Evolutionary conservation across 495 filamentous ascomycete genomes (phyloP), one percentile per base, ranked within the genome.

Genomic region (Tuber calosporum): DNA sequence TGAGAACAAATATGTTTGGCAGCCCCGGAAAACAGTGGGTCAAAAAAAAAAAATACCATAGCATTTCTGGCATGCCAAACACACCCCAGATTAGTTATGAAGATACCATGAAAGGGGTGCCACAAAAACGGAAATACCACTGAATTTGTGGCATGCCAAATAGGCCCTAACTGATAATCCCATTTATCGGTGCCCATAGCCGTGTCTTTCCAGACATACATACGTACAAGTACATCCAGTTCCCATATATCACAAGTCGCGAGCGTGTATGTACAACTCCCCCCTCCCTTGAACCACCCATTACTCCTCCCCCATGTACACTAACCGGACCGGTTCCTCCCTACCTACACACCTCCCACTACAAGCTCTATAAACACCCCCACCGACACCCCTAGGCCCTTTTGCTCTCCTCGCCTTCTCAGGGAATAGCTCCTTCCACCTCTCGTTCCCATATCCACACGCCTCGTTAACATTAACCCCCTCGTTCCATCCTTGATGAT

Each of bases 401-500:
- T 73, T 66, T 74, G 70, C 8, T 26, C 37, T 38, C 11, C 41
- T n/a, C 45, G 37, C 40, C 1, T 62, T 73, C 22, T 75, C 58
- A 5, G 74, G 78, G 73, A 80, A 80, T 5, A 74, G 68, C 22
- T 77, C 40, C 43, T 70, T 73, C 80, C 80, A 81, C 26, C 42
- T 72, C 39, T 69, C 72, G 26, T 79, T 73, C 7, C 79, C 80
- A 42, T 81, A 81, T 22, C 80, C 79, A 68, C 78, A 79, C 1
- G 79, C 80, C 41, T 81, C 79, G 19, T 75, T 79, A 4, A 81
- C 72, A 71, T 81, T 81, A 15, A 78, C 8, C 17, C 79, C 79
- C 45, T 81, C 79, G 43, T 81, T 81, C 70, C 80, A 81, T 4
- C 79, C 79, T 40, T 81, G 70, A 67, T 81, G 79, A 37, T 81